A percentile compares a stretch with the other conserved stretches of the same genome.
Conservation (phyloP, 1,284 basidiomycete genomes). For the Microbotryum silenes-acaulis region DNA sequence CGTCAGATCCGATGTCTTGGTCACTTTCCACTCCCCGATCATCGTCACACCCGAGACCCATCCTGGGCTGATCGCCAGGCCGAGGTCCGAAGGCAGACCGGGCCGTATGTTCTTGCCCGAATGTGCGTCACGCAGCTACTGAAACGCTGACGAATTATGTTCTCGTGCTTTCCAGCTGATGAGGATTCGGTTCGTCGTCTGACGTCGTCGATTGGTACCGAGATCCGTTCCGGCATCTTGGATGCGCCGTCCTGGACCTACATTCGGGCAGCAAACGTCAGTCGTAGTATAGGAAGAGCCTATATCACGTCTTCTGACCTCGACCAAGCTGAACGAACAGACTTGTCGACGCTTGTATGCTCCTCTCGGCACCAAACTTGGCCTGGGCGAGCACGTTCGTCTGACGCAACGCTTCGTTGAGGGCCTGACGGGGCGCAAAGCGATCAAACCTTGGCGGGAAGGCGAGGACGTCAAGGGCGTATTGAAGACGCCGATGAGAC, state of each 20-base stretch:
- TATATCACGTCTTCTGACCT: too few relatives aligned
- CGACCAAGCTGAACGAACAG: too few relatives aligned
- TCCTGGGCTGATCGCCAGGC: slow-evolving; percentile 14
- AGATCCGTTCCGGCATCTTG: slow-evolving; percentile 65
- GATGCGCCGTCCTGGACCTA: slow-evolving; percentile 74
- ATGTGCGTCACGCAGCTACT: neutral
- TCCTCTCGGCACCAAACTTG: slow-evolving; percentile 70
- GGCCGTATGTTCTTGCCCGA: neutral
- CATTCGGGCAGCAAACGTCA: slow-evolving; percentile 56
- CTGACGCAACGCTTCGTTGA: slow-evolving; percentile 58
- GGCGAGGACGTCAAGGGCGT: slow-evolving; percentile 1
- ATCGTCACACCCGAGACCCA: slow-evolving; percentile 26
- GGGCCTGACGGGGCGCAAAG: slow-evolving; percentile 46
- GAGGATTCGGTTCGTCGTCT: slow-evolving; percentile 51
- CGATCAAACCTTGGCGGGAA: neutral
- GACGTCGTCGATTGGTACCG: slow-evolving; percentile 56
- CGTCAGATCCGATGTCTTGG: slow-evolving; percentile 58
- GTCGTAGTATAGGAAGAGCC: too few relatives aligned
- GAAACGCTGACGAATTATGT: neutral
- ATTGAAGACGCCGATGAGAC: slow-evolving; percentile 24
- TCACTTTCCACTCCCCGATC: slow-evolving; percentile 70
- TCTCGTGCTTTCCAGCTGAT: neutral
- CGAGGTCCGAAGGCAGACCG: neutral
- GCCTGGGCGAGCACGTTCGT: slow-evolving; percentile 70
- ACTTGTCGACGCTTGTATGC: slow-evolving; percentile 69